phyloP scores from a whole-genome alignment of 352 stramenopile species.

The Globisporangium abappressorium region DNA sequence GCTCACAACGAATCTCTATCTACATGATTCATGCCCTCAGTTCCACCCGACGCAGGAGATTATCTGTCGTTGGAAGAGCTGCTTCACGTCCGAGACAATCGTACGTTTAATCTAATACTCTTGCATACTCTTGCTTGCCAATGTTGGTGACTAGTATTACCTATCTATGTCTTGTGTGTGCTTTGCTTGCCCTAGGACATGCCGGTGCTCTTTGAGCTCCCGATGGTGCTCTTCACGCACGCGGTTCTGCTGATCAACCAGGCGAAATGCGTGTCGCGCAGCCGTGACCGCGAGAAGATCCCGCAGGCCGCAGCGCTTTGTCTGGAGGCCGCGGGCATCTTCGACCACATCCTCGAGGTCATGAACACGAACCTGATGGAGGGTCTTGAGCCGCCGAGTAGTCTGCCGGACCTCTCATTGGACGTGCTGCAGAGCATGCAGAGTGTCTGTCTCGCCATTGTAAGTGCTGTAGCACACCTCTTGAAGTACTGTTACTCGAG shows the following conservation, averaged over 20 bases:
- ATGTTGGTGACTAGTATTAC: not conserved
- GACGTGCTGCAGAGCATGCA: constrained; percentile 20
- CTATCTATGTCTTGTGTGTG: not conserved
- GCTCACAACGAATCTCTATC: not conserved
- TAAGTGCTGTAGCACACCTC: constrained; percentile 2
- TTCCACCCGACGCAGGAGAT: not conserved
- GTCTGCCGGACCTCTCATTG: constrained; percentile 21
- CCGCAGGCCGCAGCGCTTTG: constrained; percentile 10
- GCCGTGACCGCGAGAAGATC: constrained; percentile 6
- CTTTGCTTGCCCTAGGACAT: constrained; percentile 16
- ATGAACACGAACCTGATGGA: constrained; percentile 16
- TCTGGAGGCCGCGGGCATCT: constrained; percentile 20
- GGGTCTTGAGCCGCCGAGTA: constrained; percentile 9
- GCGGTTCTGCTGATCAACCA: constrained; percentile 28
- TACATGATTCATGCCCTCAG: not conserved
- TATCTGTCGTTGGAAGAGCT: constrained; percentile 19
- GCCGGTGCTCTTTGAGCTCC: constrained; percentile 29
- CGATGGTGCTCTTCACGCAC: constrained; percentile 32
- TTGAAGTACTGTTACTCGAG: too few relatives aligned
- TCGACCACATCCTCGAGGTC: constrained; percentile 19
- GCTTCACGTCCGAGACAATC: constrained; percentile 13
- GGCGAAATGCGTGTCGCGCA: constrained; percentile 14
- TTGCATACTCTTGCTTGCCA: too few relatives aligned
- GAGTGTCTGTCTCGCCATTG: constrained; percentile 18
- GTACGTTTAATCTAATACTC: not conserved